A percentile compares a stretch with the other conserved stretches of the same genome.
Evolutionary conservation across 148 eudicot genomes (phyloP).

Genomic region (Rhododendron griersonianum): DNA sequence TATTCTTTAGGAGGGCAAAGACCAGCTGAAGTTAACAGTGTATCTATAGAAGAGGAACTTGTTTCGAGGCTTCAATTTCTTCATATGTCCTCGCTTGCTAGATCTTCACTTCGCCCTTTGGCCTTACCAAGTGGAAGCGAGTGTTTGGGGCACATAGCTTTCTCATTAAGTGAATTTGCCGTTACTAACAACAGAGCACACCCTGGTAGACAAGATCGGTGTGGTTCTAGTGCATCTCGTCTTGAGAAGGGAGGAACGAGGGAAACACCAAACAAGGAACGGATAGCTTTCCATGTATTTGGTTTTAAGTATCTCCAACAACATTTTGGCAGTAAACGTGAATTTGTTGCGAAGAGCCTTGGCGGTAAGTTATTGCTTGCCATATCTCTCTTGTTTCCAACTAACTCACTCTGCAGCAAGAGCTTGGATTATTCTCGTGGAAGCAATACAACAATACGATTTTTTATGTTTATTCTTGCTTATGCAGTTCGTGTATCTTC

Average conservation of each 20-base stretch:
- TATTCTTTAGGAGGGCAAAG: background rate
- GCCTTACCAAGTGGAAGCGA: too few species aligned
- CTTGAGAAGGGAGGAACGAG: slow-evolving; percentile 25
- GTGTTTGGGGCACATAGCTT: too few species aligned
- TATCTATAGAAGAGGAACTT: background rate
- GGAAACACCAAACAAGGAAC: slow-evolving; percentile 41
- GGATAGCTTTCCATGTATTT: slow-evolving; percentile 67
- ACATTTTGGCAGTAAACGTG: slow-evolving; percentile 68
- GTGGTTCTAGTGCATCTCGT: slow-evolving; percentile 16
- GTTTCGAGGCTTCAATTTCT: too few species aligned
- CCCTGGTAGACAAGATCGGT: slow-evolving; percentile 14
- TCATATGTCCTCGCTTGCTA: too few species aligned
- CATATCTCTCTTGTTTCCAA: background rate
- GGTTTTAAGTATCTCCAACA: slow-evolving; percentile 75
- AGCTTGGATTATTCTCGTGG: background rate
- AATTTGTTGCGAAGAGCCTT: slow-evolving; percentile 73
- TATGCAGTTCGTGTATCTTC: slow-evolving; percentile 77
- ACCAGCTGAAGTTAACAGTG: background rate
- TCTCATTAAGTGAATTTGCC: background rate
- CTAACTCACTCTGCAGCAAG: background rate
- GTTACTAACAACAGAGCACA: slow-evolving; percentile 5
- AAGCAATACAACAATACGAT: background rate
- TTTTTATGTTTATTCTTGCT: background rate
- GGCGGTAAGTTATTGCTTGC: slow-evolving; percentile 39
- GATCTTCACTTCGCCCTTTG: too few species aligned